Evolutionary conservation across 257 asterid species (phyloP).

Genomic region (Haberlea rhodopensis): DNA sequence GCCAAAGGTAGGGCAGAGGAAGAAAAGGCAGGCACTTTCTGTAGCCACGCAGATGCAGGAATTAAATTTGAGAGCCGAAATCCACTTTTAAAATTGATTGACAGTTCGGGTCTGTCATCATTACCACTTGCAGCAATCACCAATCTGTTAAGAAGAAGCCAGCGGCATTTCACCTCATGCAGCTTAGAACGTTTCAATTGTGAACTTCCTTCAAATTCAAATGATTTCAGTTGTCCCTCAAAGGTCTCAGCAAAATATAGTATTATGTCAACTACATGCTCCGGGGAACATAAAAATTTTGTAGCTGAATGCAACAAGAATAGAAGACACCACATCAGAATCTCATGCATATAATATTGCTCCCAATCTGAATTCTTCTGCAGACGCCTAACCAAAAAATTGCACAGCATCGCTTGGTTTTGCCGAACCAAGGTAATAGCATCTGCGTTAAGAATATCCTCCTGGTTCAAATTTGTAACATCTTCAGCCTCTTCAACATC

Average conservation of each 20-base stretch:
- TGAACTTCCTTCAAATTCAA: conserved; percentile 50
- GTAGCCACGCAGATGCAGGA: conserved; percentile 80
- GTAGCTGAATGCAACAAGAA: conserved; percentile 92
- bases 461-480: conserved; percentile 43
- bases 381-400: conserved; percentile 58
- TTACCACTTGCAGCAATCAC: conserved; percentile 88
- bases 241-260: conserved; percentile 66
- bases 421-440: conserved; percentile 88
- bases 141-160: conserved; percentile 78
- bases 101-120: conserved; percentile 56
- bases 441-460: conserved; percentile 70
- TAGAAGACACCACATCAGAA: conserved; percentile 83
- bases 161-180: conserved; percentile 64
- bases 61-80: conserved; percentile 79
- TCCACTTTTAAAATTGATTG: conserved; percentile 51
- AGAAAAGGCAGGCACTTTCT: conserved; percentile 66
- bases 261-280: conserved; percentile 75
- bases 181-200: conserved; percentile 49
- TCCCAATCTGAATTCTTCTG: conserved; percentile 52
- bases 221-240: conserved; percentile 47
- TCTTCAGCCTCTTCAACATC: conserved; percentile 54
- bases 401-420: conserved; percentile 75
- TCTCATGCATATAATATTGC: conserved; percentile 70
- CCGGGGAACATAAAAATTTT: conserved; percentile 67
- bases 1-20: conserved; percentile 76